These are phyloP conservation scores for Cladosporium oxysporum DNA, from an alignment of 2,329 filamentous ascomycete species.

Conservation along the genomic window DNA sequence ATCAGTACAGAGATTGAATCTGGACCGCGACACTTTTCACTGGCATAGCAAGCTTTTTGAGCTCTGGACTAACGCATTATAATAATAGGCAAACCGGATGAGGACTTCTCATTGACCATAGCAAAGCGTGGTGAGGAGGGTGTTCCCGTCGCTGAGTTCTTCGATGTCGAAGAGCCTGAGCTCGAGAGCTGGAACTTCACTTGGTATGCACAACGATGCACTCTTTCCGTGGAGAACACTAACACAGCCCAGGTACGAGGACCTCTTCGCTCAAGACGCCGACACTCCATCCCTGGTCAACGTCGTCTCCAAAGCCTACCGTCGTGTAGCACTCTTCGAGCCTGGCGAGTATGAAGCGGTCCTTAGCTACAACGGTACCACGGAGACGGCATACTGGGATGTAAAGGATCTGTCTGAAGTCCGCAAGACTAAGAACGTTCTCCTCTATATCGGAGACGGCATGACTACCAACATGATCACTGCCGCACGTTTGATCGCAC, in stretches of 20 bases:
- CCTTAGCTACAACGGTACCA: conserved; percentile 72
- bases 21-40: too few relatives aligned
- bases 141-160: conserved; percentile 64
- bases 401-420: conserved; percentile 70
- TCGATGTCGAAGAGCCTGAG: conserved; percentile 68
- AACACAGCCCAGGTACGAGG: conserved; percentile 36
- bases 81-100: conserved; percentile 60
- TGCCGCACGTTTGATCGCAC: conserved; percentile 76
- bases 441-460: conserved; percentile 77
- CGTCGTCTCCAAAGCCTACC: conserved; percentile 77
- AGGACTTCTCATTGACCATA: conserved; percentile 74
- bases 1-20: too few relatives aligned
- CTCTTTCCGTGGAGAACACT: neutral
- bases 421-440: conserved; percentile 80
- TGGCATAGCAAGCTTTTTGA: neutral
- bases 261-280: conserved; percentile 75
- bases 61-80: neutral
- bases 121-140: conserved; percentile 60
- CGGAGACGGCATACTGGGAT: conserved; percentile 73
- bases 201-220: conserved; percentile 65
- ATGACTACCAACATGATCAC: conserved; percentile 62
- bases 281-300: conserved; percentile 72
- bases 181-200: conserved; percentile 80
- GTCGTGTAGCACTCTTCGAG: conserved; percentile 73
- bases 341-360: conserved; percentile 78